A percentile compares a stretch with the other conserved stretches of the same genome.
These are phyloP conservation scores for Apiospora arundinis DNA, from an alignment of 2,329 filamentous ascomycete species.

Conservation along the genomic window DNA sequence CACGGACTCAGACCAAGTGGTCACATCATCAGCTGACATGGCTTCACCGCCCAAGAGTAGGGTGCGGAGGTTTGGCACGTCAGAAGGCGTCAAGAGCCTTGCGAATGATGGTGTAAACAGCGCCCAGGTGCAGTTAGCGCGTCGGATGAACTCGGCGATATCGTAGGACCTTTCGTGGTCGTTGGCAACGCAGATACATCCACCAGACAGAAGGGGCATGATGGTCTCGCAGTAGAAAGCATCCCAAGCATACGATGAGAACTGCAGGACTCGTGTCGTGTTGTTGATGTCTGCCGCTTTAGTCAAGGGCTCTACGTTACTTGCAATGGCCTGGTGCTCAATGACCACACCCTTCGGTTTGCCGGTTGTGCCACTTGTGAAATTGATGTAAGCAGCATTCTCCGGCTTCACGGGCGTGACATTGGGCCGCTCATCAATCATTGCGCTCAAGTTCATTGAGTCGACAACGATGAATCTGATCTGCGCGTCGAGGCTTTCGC, in stretches of 20 bases:
- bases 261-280: constrained; percentile 43
- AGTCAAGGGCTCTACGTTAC: constrained; percentile 42
- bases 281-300: constrained; percentile 51
- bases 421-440: constrained; percentile 8
- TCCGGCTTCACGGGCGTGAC: not conserved
- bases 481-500: constrained; percentile 15
- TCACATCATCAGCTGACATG: constrained; percentile 18
- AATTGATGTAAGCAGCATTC: constrained; percentile 20
- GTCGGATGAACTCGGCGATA: constrained; percentile 1
- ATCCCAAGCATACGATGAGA: constrained; percentile 25
- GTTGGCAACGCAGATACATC: constrained; percentile 23
- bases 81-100: not conserved
- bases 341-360: constrained; percentile 26
- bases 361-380: constrained; percentile 27
- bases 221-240: constrained; percentile 21
- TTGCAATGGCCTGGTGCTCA: constrained; percentile 22
- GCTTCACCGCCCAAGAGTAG: not conserved
- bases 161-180: constrained; percentile 8
- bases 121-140: not conserved
- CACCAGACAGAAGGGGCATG: constrained; percentile 21
- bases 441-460: constrained; percentile 3
- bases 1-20: constrained; percentile 22
- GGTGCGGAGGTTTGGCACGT: not conserved
- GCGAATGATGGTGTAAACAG: not conserved
- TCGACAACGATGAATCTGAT: constrained; percentile 22